Evolutionary conservation across 1,139 yeast genomes (phyloP), one percentile per base, ranked within the genome.

Genomic region (Geotrichum reessii): DNA sequence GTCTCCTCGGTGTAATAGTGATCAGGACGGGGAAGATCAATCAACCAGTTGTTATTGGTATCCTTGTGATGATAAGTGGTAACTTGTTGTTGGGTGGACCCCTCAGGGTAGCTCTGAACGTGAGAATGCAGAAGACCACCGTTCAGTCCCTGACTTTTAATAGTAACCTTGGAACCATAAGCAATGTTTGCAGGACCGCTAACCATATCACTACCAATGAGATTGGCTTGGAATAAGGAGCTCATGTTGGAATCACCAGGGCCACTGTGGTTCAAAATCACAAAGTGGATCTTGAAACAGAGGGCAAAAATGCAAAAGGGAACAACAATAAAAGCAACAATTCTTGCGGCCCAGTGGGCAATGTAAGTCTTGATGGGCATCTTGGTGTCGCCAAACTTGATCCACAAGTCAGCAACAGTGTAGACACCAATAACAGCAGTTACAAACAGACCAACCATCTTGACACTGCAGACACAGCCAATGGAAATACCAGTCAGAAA

Each of bases 221-320:
- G 80, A 71, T 90, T 88, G 58, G 99, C 99, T 76, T 93, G 99
- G 82, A 93, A 93, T 64, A 95, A 78, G 0, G 98, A 90, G 19
- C 96, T 88, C 99, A 95, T 95, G 69, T 87, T 87, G 54, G 97
- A 95, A 72, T 93, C 98, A 64, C 99, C 99, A 21, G 97, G 84
- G 63, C 99, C 99, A 2, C 96, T 83, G 66, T 83, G 85, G 68
- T 80, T 84, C 59, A 93, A 79, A 37, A 92, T 76, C 21, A 77
- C 65, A 67, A 93, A 93, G 72, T 93, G 99, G 53, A 87, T 76
- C 72, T 85, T 87, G 78, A 93, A 93, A 66, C 86, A 81, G 14
- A 79, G 67, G 64, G 86, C 72, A 68, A 92, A 93, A 22, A 93
- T 81, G 37, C 80, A 50, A 52, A 82, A 69, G 1, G 99, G 99